phyloP scores from a whole-genome alignment of 495 filamentous ascomycete genomes.

The Clohesyomyces aquaticus region DNA sequence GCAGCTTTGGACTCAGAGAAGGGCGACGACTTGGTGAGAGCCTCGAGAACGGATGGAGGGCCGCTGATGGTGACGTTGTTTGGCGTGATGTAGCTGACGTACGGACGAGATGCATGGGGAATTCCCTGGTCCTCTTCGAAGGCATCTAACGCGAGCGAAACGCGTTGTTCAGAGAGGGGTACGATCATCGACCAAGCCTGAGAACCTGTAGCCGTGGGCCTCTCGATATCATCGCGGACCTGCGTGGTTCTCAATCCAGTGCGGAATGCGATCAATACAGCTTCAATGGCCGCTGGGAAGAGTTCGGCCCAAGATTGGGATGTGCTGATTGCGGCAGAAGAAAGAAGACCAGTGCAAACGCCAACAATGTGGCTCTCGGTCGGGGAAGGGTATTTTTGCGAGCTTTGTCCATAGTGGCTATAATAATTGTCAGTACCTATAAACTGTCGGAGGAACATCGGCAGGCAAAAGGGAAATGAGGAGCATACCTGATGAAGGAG shows the following conservation, averaged over 20 bases:
- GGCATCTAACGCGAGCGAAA: constrained; percentile 17
- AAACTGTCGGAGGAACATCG: background rate
- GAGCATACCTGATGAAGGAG: constrained; percentile 21
- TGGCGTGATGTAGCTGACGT: constrained; percentile 25
- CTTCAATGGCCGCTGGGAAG: constrained; percentile 33
- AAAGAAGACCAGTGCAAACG: constrained; percentile 34
- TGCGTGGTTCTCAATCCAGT: constrained; percentile 24
- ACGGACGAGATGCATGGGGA: constrained; percentile 26
- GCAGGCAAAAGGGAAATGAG: background rate
- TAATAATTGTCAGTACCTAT: background rate
- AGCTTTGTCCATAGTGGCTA: constrained; percentile 31
- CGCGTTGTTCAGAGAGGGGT: constrained; percentile 18
- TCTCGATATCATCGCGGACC: constrained; percentile 26
- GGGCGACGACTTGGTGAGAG: constrained; percentile 12
- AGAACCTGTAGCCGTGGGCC: background rate
- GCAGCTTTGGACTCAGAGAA: constrained; percentile 21
- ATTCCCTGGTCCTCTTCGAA: constrained; percentile 30
- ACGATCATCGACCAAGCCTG: constrained; percentile 35
- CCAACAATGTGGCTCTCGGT: constrained; percentile 31
- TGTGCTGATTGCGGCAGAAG: constrained; percentile 32
- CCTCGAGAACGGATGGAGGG: constrained; percentile 22
- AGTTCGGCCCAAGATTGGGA: constrained; percentile 29
- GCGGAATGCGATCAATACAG: constrained; percentile 33
- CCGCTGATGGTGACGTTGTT: constrained; percentile 31
- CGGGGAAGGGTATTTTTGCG: constrained; percentile 28